Evolutionary conservation across 495 filamentous ascomycete species (phyloP), one percentile per base, ranked within the genome.

Genomic region (Penicillium paradoxum): DNA sequence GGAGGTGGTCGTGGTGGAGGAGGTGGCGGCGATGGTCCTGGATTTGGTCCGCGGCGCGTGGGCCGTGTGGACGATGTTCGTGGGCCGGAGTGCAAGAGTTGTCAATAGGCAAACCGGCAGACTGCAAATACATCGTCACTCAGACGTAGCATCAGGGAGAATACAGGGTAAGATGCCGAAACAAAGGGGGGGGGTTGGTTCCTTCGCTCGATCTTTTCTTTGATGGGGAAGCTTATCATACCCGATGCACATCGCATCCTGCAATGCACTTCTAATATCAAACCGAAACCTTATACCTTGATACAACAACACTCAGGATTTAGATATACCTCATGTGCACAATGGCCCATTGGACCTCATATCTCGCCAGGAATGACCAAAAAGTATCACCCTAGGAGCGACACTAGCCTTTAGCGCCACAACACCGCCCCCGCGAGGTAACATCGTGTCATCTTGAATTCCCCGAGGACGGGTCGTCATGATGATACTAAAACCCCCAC

Each of bases 21-120:
- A 41, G 59, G 60, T 14, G 59, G 65, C 27, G 67, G 66, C 36
- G 59, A 61, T 27, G 64, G 67, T 33, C 58, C 57, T 51, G 69
- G 66, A 11, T 51, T 53, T 49, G 67, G 65, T 30, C 64, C 65
- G 34, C 63, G 56, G 38, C 63, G 58, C 18, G 62, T 75, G 51
- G 70, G 71, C 5, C 63, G 69, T 10, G 61, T 76, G 25, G 69
- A 72, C 56, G 71, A 76, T 73, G 55, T 76, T 49, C 65, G 67
- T 34, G 72, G 64, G 17, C 69, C 70, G 10, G 72, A 72, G 50
- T 73, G 70, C 49, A 55, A 60, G 25, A 66, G 70, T 45, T 74
- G 71, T 53, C 27, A 34, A 36, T 67, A 45, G 27, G n/a, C 25
- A 14, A 29, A 44, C 24, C 48, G 22, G 6, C 11, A 34, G 19